phyloP scores from a whole-genome alignment of 75 land plant genomes.

The Sequoiadendron giganteum region DNA sequence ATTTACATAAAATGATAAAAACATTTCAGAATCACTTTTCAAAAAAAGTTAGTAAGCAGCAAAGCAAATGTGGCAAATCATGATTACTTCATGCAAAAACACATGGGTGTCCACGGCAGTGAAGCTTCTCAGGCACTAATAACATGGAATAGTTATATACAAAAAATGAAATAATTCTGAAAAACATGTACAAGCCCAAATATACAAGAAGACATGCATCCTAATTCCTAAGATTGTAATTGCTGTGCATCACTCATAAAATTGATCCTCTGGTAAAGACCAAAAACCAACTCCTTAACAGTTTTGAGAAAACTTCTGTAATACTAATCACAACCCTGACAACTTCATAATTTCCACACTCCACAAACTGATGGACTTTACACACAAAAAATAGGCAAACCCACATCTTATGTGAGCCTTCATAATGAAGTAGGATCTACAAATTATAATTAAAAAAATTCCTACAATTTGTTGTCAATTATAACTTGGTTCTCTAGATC shows the following conservation, averaged over 20 bases:
- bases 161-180: not conserved
- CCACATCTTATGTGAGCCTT: too few relatives aligned
- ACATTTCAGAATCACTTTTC: too few relatives aligned
- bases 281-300: not conserved
- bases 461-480: not conserved
- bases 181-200: not conserved
- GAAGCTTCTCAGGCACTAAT: not conserved
- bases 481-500: not conserved
- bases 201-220: not conserved
- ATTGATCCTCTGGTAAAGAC: not conserved
- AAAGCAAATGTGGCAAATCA: too few relatives aligned
- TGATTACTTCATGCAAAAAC: not conserved
- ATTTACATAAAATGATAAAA: too few relatives aligned
- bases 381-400: too few relatives aligned
- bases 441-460: not conserved
- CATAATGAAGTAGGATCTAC: too few relatives aligned
- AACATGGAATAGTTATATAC: not conserved
- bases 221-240: not conserved
- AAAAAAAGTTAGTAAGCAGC: too few relatives aligned
- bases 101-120: not conserved
- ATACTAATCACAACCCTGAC: too few relatives aligned
- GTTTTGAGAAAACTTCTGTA: not conserved
- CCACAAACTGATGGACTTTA: too few relatives aligned
- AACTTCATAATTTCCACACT: too few relatives aligned
- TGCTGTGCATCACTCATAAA: not conserved